Percentiles rank a stretch among this genome's conserved stretches.
Evolutionary conservation across 768 basidiomycete species (phyloP).

Genomic region (Exsudoporus frostii): DNA sequence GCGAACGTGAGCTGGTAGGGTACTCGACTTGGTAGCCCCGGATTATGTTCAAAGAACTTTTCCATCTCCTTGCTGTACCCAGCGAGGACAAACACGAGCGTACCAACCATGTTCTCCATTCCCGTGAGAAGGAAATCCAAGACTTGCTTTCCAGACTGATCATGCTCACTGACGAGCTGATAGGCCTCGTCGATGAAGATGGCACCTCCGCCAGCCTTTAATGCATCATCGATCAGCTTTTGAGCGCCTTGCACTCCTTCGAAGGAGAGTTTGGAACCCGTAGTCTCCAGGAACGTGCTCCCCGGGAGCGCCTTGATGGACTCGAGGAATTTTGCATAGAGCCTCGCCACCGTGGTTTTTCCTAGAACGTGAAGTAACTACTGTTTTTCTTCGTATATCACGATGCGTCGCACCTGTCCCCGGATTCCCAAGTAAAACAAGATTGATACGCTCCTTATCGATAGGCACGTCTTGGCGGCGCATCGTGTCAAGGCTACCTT

Average conservation of each 20-base stretch:
- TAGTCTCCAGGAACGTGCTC: conserved; percentile 55
- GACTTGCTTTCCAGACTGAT: conserved; percentile 51
- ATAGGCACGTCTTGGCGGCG: conserved; percentile 52
- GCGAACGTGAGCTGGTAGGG: conserved; percentile 57
- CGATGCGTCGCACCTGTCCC: conserved; percentile 54
- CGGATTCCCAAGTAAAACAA: conserved; percentile 64
- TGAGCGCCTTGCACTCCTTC: conserved; percentile 55
- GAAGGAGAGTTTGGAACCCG: conserved; percentile 56
- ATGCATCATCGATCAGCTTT: conserved; percentile 47
- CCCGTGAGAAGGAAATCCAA: conserved; percentile 71
- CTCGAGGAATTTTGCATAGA: conserved; percentile 61
- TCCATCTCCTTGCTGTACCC: conserved; percentile 76
- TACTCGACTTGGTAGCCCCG: conserved; percentile 64
- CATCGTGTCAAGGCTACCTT: conserved; percentile 53
- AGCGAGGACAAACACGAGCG: conserved; percentile 66
- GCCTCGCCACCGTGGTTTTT: conserved; percentile 67
- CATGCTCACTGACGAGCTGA: conserved; percentile 53
- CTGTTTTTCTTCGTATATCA: neutral
- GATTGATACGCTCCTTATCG: conserved; percentile 58
- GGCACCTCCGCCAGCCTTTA: conserved; percentile 58
- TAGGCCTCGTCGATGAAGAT: conserved; percentile 78
- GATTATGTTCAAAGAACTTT: conserved; percentile 75
- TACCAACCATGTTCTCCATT: conserved; percentile 70
- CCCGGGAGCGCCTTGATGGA: conserved; percentile 56
- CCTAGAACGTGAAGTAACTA: conserved; percentile 35